phyloP scores from a whole-genome alignment of 2,329 filamentous ascomycete species.

The Neonectria coccinea region DNA sequence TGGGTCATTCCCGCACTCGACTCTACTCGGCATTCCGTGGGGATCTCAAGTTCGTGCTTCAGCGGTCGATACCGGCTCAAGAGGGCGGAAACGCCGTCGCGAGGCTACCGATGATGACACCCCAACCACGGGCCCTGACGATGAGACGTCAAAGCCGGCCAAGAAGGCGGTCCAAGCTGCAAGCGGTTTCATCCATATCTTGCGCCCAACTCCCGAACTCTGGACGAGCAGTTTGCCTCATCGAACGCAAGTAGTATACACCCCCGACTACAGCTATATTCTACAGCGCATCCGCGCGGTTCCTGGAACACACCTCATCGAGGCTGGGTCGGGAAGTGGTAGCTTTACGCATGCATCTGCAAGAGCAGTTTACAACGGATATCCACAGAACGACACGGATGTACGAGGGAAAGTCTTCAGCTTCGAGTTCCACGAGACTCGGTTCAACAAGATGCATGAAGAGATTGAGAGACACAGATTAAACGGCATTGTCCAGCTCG shows the following conservation, averaged over 20 bases:
- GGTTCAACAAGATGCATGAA: conserved; percentile 74
- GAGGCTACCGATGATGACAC: conserved; percentile 59
- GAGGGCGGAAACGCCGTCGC: conserved; percentile 76
- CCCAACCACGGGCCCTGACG: conserved; percentile 51
- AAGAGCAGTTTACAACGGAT: conserved; percentile 80
- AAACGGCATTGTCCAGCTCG: conserved; percentile 74
- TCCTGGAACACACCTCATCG: conserved; percentile 79
- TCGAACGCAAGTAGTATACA: conserved; percentile 88
- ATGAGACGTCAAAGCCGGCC: conserved; percentile 51
- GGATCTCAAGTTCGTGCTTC: conserved; percentile 92
- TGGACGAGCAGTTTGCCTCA: conserved; percentile 86
- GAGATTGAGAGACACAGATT: conserved; percentile 78
- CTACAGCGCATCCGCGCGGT: conserved; percentile 80
- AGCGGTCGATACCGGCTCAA: conserved; percentile 89
- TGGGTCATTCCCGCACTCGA: conserved; percentile 87
- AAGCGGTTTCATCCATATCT: conserved; percentile 81
- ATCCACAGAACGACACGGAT: conserved; percentile 60
- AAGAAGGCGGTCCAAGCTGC: conserved; percentile 66
- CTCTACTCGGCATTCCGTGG: conserved; percentile 83
- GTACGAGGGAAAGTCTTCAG: conserved; percentile 79
- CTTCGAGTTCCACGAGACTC: conserved; percentile 83
- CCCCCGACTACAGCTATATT: conserved; percentile 87
- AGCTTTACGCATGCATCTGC: conserved; percentile 86
- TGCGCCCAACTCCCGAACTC: conserved; percentile 83
- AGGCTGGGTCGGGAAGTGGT: conserved; percentile 84